Evolutionary conservation across 2,329 filamentous ascomycete species (phyloP).

Genomic region (Paraconiothyrium brasiliense): DNA sequence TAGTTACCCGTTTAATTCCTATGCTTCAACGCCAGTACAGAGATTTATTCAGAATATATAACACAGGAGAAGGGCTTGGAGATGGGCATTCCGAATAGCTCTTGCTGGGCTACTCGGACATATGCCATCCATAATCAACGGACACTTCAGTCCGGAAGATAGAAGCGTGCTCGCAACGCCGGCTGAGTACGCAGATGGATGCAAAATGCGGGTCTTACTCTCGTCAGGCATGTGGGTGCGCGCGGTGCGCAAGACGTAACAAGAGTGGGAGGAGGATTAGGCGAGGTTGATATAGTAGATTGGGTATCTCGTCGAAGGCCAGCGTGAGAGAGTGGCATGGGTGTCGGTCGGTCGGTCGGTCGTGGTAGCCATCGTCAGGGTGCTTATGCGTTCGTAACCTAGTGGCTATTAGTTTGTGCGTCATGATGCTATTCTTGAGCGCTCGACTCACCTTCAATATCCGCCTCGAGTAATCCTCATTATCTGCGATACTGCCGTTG

Average conservation of each 20-base stretch:
- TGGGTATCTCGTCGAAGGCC: slow-evolving; percentile 23
- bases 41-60: slow-evolving; percentile 28
- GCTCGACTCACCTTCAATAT: slow-evolving; percentile 81
- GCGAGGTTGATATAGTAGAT: slow-evolving; percentile 18
- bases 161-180: slow-evolving; percentile 28
- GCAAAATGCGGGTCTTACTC: slow-evolving; percentile 37
- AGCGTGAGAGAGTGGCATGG: slow-evolving; percentile 16
- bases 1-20: slow-evolving; percentile 23
- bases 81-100: slow-evolving; percentile 5
- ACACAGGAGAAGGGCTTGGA: slow-evolving; percentile 26
- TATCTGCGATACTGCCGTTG: slow-evolving; percentile 95
- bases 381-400: slow-evolving; percentile 50
- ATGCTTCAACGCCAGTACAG: slow-evolving; percentile 20
- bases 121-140: slow-evolving; percentile 20
- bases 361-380: slow-evolving; percentile 25
- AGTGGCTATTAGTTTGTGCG: slow-evolving; percentile 25
- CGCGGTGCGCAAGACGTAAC: slow-evolving; percentile 30
- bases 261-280: slow-evolving; percentile 34
- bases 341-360: slow-evolving; percentile 7
- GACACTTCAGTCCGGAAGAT: slow-evolving; percentile 15
- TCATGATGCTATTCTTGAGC: not conserved
- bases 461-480: slow-evolving; percentile 94
- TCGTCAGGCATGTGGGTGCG: slow-evolving; percentile 40
- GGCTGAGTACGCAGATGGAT: slow-evolving; percentile 30
- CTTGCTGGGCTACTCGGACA: slow-evolving; percentile 5